These are phyloP conservation scores for Inga oerstediana DNA, from an alignment of 306 rosid genomes.

Conservation along the genomic window DNA sequence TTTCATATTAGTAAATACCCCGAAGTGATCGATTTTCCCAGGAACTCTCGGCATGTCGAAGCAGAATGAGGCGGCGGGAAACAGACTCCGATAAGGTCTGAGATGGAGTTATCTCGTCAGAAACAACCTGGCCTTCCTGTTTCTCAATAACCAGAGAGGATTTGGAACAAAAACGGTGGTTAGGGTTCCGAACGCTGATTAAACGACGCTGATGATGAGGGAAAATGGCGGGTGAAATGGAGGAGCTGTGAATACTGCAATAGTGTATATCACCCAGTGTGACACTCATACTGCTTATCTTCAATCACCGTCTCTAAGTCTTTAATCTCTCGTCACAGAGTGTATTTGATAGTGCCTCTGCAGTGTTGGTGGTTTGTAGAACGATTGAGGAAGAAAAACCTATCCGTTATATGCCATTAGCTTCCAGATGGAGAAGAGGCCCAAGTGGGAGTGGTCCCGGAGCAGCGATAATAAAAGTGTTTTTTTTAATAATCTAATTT, in stretches of 20 bases:
- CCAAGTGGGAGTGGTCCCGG: too few species aligned
- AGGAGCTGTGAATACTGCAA: slow-evolving; percentile 28
- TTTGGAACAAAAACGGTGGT: slow-evolving; percentile 36
- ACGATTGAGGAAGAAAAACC: neutral
- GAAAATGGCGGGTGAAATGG: slow-evolving; percentile 2
- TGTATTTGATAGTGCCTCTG: neutral
- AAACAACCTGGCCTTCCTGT: slow-evolving; percentile 47
- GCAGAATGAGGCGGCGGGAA: slow-evolving; percentile 92
- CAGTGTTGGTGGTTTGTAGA: neutral
- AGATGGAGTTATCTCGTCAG: slow-evolving; percentile 43
- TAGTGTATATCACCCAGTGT: slow-evolving; percentile 32
- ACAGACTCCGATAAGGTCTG: slow-evolving; percentile 41
- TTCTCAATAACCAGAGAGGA: slow-evolving; percentile 55
- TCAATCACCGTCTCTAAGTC: neutral
- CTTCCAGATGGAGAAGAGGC: neutral
- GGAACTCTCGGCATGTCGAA: slow-evolving; percentile 87
- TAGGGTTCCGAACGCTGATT: slow-evolving; percentile 41
- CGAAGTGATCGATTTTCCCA: slow-evolving; percentile 69
- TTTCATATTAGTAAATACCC: slow-evolving; percentile 43
- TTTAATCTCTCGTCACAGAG: neutral
- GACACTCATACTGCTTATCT: slow-evolving; percentile 24
- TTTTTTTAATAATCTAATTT: too few species aligned
- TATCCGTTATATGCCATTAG: neutral
- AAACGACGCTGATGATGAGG: slow-evolving; percentile 12
- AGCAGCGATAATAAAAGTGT: too few species aligned